A percentile compares a stretch with the other conserved stretches of the same genome.
phyloP scores from a whole-genome alignment of 768 basidiomycete species.

The Amanita subjunquillea region DNA sequence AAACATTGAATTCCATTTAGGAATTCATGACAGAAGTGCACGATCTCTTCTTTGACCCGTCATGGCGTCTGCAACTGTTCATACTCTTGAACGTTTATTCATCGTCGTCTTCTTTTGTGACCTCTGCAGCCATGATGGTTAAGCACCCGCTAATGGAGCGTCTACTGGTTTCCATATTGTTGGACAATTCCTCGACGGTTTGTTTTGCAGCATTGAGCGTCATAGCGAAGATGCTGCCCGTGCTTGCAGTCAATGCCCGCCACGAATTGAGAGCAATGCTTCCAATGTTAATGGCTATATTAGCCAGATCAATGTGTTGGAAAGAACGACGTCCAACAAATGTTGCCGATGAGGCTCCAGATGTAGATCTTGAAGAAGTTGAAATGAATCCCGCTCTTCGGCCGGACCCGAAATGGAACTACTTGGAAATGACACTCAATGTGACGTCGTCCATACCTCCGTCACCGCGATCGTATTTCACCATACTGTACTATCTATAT shows the following conservation, averaged over 20 bases:
- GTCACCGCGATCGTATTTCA: conserved; percentile 59
- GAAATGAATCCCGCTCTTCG: conserved; percentile 27
- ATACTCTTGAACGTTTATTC: conserved; percentile 55
- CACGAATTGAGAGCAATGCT: conserved; percentile 46
- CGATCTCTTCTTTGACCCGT: conserved; percentile 46
- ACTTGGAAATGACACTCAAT: conserved; percentile 48
- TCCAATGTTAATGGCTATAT: conserved; percentile 54
- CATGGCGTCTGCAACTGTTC: conserved; percentile 59
- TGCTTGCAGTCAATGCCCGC: conserved; percentile 56
- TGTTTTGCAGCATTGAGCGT: conserved; percentile 55
- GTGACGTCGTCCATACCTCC: conserved; percentile 43
- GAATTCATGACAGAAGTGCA: conserved; percentile 63
- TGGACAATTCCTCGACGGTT: conserved; percentile 68
- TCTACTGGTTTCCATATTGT: conserved; percentile 54
- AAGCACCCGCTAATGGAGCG: conserved; percentile 53
- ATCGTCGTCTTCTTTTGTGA: conserved; percentile 41
- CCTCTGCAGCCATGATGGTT: conserved; percentile 40
- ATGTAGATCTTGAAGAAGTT: conserved; percentile 27
- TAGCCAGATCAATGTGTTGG: conserved; percentile 72
- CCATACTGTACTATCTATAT: conserved; percentile 80
- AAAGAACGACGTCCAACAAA: conserved; percentile 35
- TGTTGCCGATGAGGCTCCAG: conserved; percentile 18
- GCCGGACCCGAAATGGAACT: conserved; percentile 47
- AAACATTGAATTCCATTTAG: conserved; percentile 23
- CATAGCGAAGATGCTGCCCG: conserved; percentile 64